Conservation (phyloP, 768 basidiomycete genomes). For the Lactarius deliciosus region DNA sequence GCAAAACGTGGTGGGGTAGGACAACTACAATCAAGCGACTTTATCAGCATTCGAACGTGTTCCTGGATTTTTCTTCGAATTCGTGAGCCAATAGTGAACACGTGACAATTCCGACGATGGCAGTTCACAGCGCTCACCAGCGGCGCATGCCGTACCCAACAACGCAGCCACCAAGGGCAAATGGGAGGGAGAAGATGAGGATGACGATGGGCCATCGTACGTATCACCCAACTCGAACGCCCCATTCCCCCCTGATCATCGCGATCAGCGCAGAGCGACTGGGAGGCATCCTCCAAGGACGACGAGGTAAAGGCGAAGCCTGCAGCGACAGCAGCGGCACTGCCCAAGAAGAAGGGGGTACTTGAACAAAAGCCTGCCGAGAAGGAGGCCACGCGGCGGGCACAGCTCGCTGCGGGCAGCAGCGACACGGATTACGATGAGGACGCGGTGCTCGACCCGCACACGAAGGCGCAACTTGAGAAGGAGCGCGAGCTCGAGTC, state of each 20-base stretch:
- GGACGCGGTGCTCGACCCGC: conserved; percentile 66
- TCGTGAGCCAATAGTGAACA: no score
- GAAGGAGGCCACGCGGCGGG: conserved; percentile 77
- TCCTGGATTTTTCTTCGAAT: no score
- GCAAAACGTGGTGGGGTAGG: no score
- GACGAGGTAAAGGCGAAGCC: conserved; percentile 50
- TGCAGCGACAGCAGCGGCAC: conserved; percentile 37
- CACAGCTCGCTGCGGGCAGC: conserved; percentile 43
- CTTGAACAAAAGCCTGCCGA: conserved; percentile 93
- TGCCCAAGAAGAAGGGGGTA: conserved; percentile 88
- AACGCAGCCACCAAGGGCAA: conserved; percentile 45
- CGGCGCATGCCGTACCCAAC: conserved; percentile 26
- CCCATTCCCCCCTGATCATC: conserved; percentile 10
- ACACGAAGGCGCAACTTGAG: conserved; percentile 60
- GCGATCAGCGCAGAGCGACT: conserved; percentile 70
- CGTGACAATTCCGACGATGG: conserved; percentile 18
- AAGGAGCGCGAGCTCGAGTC: no score
- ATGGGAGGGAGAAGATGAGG: conserved; percentile 93
- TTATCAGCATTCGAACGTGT: no score
- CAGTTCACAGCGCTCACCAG: not conserved
- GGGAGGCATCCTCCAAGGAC: conserved; percentile 83
- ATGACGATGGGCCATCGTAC: conserved; percentile 76
- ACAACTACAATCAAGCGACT: no score
- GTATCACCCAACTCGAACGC: conserved; percentile 34
- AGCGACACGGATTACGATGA: conserved; percentile 58